A percentile compares a stretch with the other conserved stretches of the same genome.
These are phyloP conservation scores for Erythrophleum ivorense DNA, from an alignment of 331 rosid species.

Conservation along the genomic window DNA sequence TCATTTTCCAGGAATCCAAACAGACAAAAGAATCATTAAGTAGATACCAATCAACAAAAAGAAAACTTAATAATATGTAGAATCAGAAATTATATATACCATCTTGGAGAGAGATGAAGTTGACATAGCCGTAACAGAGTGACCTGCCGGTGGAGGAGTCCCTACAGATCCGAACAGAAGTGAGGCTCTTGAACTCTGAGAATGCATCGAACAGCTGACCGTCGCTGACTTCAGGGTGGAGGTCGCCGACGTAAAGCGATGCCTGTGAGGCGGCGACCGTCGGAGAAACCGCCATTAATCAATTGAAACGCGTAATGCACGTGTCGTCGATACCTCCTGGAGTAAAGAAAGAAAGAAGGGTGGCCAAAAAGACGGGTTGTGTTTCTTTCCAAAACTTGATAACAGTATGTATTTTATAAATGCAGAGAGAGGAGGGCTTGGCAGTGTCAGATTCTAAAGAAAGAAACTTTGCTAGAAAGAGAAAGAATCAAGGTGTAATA, in stretches of 20 bases:
- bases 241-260: conserved; percentile 71
- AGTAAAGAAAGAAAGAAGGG: conserved; percentile 18
- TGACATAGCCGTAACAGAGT: conserved; percentile 69
- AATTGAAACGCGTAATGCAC: background rate
- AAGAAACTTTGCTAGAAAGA: conserved; percentile 1
- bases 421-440: background rate
- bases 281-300: conserved; percentile 55
- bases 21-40: background rate
- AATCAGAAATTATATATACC: conserved; percentile 37
- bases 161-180: conserved; percentile 58
- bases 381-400: conserved; percentile 19
- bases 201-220: conserved; percentile 52
- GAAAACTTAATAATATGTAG: background rate
- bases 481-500: background rate
- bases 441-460: background rate
- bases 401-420: background rate
- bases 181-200: conserved; percentile 43
- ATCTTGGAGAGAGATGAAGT: conserved; percentile 51
- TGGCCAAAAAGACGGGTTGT: background rate
- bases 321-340: background rate
- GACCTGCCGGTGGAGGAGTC: conserved; percentile 55
- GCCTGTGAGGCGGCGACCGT: conserved; percentile 38
- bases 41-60: background rate
- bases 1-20: background rate
- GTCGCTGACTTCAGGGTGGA: conserved; percentile 54